Evolutionary conservation across 306 rosid species (phyloP).

Genomic region (Abrus precatorius): DNA sequence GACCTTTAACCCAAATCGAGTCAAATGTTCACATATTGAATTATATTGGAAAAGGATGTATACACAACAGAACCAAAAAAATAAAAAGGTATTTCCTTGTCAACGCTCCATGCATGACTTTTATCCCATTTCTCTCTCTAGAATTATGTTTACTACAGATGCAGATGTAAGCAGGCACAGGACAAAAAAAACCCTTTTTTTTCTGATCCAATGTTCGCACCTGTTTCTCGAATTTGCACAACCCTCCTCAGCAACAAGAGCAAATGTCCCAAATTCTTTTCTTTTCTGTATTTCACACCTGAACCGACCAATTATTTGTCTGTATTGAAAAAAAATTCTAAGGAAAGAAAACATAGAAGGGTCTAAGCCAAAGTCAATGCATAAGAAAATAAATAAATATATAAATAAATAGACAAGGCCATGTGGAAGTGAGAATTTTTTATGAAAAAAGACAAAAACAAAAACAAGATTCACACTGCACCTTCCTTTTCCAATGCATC

Average conservation of each 20-base stretch:
- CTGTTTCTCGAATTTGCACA: constrained; percentile 24
- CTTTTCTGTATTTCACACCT: constrained; percentile 30
- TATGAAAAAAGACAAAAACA: background rate
- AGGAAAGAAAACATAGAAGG: constrained; percentile 17
- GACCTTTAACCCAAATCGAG: constrained; percentile 55
- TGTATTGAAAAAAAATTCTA: constrained; percentile 21
- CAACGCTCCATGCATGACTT: constrained; percentile 73
- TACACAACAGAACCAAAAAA: constrained; percentile 44
- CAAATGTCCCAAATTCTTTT: constrained; percentile 40
- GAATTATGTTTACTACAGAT: constrained; percentile 39
- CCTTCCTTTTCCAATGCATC: constrained; percentile 49
- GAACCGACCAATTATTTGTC: constrained; percentile 54
- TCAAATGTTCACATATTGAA: constrained; percentile 44
- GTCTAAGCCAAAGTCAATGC: constrained; percentile 5
- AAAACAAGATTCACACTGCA: constrained; percentile 43
- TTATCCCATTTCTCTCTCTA: constrained; percentile 22
- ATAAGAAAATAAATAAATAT: constrained; percentile 4
- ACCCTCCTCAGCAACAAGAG: background rate
- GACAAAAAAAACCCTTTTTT: constrained; percentile 63
- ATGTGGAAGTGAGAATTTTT: background rate
- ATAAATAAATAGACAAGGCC: too few species aligned
- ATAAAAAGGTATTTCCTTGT: constrained; percentile 55
- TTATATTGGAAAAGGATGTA: constrained; percentile 6
- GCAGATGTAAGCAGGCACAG: constrained; percentile 43
- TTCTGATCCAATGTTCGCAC: constrained; percentile 56